Evolutionary conservation across 306 rosid species (phyloP).

Genomic region (Citrullus colocynthis): DNA sequence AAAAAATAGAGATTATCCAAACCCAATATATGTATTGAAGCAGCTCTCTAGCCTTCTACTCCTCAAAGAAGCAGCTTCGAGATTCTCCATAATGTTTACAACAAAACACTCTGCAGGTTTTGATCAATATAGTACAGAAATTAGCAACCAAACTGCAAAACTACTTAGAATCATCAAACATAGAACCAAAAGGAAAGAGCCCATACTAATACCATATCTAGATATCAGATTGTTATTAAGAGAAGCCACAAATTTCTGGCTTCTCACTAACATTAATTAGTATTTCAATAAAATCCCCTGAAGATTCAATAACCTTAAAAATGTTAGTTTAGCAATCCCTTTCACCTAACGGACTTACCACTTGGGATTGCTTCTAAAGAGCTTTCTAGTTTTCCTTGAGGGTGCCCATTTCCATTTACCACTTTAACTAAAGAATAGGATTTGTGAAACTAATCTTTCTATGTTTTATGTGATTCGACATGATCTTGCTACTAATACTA

Average conservation of each 20-base stretch:
- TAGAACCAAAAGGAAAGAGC: neutral
- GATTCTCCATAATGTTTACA: neutral
- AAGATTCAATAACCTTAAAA: neutral
- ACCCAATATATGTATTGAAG: conserved; percentile 16
- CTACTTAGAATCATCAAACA: neutral
- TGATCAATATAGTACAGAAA: neutral
- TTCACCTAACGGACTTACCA: neutral
- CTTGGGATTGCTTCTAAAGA: neutral
- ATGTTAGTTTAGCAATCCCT: neutral
- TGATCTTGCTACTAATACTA: no score
- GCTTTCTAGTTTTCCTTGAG: neutral
- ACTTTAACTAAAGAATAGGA: no score
- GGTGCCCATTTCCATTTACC: no score
- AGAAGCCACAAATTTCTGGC: neutral
- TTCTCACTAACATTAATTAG: neutral
- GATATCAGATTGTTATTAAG: neutral
- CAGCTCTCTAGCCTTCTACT: conserved; percentile 38
- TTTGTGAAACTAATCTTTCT: no score
- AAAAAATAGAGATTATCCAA: no score
- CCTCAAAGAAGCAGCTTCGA: conserved; percentile 34
- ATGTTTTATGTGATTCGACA: no score
- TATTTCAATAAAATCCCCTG: neutral
- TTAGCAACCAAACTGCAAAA: neutral
- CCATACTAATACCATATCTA: neutral
- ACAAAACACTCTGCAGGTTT: neutral